phyloP scores from a whole-genome alignment of 495 filamentous ascomycete genomes.

The Letharia lupina region DNA sequence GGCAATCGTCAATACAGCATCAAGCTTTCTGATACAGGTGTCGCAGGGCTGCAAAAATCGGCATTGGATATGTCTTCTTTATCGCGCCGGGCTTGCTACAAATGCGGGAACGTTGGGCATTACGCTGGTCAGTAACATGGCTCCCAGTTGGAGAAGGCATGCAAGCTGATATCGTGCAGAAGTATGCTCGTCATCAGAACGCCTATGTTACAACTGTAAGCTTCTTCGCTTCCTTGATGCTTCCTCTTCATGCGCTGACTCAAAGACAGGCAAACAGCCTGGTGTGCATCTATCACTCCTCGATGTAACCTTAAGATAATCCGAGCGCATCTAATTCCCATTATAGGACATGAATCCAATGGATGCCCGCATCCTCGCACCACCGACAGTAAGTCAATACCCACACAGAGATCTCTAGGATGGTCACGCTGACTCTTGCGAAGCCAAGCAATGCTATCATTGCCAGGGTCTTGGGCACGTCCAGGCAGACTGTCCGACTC shows the following conservation, averaged over 20 bases:
- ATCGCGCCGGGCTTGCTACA: slow-evolving; percentile 97
- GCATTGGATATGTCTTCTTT: slow-evolving; percentile 59
- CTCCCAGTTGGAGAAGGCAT: not conserved
- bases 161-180: slow-evolving; percentile 43
- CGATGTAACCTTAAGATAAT: slow-evolving; percentile 19
- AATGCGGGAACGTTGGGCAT: slow-evolving; percentile 99
- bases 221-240: slow-evolving; percentile 21
- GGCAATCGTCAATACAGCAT: slow-evolving; percentile 19
- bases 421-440: slow-evolving; percentile 9
- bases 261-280: slow-evolving; percentile 65
- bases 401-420: slow-evolving; percentile 26
- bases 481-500: slow-evolving; percentile 96
- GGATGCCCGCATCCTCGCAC: slow-evolving; percentile 91
- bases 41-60: slow-evolving; percentile 19
- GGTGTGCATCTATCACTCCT: slow-evolving; percentile 42
- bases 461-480: slow-evolving; percentile 98
- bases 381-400: slow-evolving; percentile 63
- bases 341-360: slow-evolving; percentile 91
- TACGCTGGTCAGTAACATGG: slow-evolving; percentile 60
- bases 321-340: slow-evolving; percentile 30
- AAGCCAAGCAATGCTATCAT: slow-evolving; percentile 98
- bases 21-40: slow-evolving; percentile 17
- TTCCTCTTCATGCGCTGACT: slow-evolving; percentile 20
- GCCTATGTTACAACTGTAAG: slow-evolving; percentile 99
- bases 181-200: slow-evolving; percentile 91